A percentile compares a stretch with the other conserved stretches of the same genome.
Conservation (phyloP, 2,329 filamentous ascomycete species). For the Colletotrichum sp. region DNA sequence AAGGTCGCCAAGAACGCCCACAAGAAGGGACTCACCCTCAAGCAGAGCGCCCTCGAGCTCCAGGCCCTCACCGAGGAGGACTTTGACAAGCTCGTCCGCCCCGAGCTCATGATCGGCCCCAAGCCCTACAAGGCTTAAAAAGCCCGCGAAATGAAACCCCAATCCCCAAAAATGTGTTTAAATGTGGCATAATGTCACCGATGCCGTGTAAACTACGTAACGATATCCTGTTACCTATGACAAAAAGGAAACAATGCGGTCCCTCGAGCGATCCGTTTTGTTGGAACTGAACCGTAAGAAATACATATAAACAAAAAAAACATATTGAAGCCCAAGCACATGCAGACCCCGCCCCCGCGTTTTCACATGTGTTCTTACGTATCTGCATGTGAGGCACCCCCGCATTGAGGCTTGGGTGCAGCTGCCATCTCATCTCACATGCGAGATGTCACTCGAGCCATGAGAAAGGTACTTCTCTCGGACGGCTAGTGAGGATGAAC, state of each 20-base stretch:
- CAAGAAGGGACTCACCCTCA: constrained; percentile 95
- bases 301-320: background rate
- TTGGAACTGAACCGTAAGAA: background rate
- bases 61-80: constrained; percentile 87
- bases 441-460: background rate
- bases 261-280: constrained; percentile 7
- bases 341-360: background rate
- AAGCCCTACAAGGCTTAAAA: constrained; percentile 62
- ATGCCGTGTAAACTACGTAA: constrained; percentile 14
- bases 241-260: constrained; percentile 9
- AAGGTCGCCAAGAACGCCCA: constrained; percentile 99
- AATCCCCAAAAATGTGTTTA: background rate
- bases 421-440: background rate
- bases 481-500: background rate
- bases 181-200: background rate
- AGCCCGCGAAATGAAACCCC: background rate
- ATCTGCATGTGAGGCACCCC: background rate
- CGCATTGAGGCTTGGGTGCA: background rate
- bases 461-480: background rate
- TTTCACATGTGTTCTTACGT: background rate
- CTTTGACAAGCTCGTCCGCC: constrained; percentile 87
- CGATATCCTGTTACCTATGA: constrained; percentile 21
- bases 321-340: background rate
- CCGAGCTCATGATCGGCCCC: constrained; percentile 94
- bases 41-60: constrained; percentile 92